Base-by-base conservation (phyloP, 2,329 filamentous ascomycete species). In the Cordyceps militaris region DNA sequence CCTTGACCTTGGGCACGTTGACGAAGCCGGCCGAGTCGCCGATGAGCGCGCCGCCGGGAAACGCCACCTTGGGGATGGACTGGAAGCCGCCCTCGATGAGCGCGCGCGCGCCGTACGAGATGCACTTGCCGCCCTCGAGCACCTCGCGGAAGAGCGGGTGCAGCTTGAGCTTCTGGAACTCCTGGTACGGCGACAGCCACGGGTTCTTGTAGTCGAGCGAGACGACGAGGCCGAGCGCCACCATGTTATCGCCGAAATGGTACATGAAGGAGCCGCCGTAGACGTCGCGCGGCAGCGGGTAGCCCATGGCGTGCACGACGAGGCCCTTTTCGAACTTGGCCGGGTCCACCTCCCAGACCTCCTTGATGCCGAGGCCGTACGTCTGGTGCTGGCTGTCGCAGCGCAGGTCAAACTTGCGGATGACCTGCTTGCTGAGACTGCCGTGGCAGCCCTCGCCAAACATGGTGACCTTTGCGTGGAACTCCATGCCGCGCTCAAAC, bases 241-340 rank as follows among this genome's bases (percentile, higher is more conserved):
- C 93, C 66, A 97, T 82, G 73, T 97, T 99, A 66, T 99, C 93
- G 38, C 92, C 94, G 72, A 97, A 99, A 73, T 99, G 94, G 69
- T 99, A 99, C 89, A 99, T 92, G 86, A 91, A 99, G n/a, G 89
- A 91, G 63, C 94, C 94, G 64, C 94, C 94, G 70, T 99, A 99
- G 9, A 92, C 94, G 69, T 97, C 88, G 65, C 80, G 84, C 16
- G 91, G 84, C 46, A 99, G 75, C 21, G 94, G 94, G 68, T 96
- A 97, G 21, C 94, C 94, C 86, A 99, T 84, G 4, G 91, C 89
- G 76, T 99, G 94, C 4, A 86, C 83, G 47, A 97, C 83, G 64
- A 93, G 79, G 55, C 94, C 94, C 68, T 88, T 88, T 61, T 87
- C 80, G 74, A 97, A 97, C 74, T 96, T 97, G 66, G 89, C 91